Evolutionary conservation across 2,329 filamentous ascomycete species (phyloP).

Genomic region (Trichoderma brevicompactum): DNA sequence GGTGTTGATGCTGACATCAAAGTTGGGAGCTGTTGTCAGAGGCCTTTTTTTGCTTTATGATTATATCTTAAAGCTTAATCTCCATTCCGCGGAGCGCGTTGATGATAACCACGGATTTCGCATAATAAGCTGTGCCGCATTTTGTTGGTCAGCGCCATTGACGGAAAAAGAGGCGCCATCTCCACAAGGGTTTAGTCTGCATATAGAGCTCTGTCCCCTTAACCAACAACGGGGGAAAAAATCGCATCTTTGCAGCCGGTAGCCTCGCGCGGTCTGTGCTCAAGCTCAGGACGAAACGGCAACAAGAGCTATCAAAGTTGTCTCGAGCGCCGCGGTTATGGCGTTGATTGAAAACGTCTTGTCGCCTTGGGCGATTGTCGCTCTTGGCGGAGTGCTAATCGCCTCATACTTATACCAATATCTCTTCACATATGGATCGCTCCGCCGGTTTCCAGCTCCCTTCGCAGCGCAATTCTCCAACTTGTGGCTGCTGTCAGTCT

Average conservation of each 20-base stretch:
- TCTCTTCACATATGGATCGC: constrained; percentile 56
- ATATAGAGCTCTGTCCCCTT: constrained; percentile 2
- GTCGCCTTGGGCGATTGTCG: constrained; percentile 52
- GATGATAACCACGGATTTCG: neutral
- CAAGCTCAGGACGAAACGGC: no score
- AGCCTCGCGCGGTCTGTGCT: no score
- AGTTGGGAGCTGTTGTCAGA: neutral
- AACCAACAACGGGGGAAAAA: neutral
- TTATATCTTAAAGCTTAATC: neutral
- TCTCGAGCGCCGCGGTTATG: constrained; percentile 33
- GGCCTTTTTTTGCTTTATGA: neutral
- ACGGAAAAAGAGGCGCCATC: constrained; percentile 13
- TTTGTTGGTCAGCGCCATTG: constrained; percentile 7
- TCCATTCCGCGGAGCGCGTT: neutral
- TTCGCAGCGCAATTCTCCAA: constrained; percentile 71
- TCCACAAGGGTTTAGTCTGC: constrained; percentile 16
- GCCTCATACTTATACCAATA: constrained; percentile 64
- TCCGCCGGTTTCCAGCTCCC: constrained; percentile 63
- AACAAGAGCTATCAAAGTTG: no score
- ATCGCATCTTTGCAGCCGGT: neutral
- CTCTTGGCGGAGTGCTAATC: constrained; percentile 51
- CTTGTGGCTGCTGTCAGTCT: constrained; percentile 74
- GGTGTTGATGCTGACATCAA: neutral
- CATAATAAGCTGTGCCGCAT: neutral
- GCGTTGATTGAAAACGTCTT: constrained; percentile 39